Evolutionary conservation across 2,329 filamentous ascomycete species (phyloP).

Genomic region (Zarea fungicola): DNA sequence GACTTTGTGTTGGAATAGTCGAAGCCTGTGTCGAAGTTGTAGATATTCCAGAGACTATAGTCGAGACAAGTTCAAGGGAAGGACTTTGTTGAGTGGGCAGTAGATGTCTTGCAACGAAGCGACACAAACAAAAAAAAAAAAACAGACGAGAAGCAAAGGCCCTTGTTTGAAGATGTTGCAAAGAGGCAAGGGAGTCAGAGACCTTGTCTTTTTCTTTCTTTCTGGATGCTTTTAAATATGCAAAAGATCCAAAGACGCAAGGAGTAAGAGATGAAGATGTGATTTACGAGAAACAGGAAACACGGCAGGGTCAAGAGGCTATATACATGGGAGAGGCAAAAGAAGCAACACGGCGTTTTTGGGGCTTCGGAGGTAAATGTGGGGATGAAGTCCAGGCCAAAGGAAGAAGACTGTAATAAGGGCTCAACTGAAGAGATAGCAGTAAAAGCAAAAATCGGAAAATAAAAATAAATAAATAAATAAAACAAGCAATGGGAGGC

Average conservation of each 20-base stretch:
- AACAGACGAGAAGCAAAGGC: too few species aligned
- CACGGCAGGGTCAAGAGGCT: slow-evolving; percentile 7
- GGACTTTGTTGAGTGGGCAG: not conserved
- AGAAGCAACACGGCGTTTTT: slow-evolving; percentile 7
- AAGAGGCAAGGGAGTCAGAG: not conserved
- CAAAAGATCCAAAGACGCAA: not conserved
- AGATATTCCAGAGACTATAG: not conserved
- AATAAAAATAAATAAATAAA: slow-evolving; percentile 1
- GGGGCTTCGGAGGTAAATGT: slow-evolving; percentile 6
- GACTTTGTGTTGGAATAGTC: not conserved
- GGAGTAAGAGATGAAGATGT: slow-evolving; percentile 3
- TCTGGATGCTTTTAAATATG: too few species aligned
- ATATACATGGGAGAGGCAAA: slow-evolving; percentile 10
- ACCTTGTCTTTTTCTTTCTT: too few species aligned
- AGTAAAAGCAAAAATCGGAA: slow-evolving; percentile 4
- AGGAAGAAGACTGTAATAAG: slow-evolving; percentile 3
- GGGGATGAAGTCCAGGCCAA: slow-evolving; percentile 11
- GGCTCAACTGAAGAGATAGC: not conserved
- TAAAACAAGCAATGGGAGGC: not conserved
- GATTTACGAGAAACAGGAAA: slow-evolving; percentile 2
- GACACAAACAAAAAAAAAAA: not conserved
- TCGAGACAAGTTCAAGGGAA: slow-evolving; percentile 3
- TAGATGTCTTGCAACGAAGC: slow-evolving; percentile 5
- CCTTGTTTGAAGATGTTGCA: slow-evolving; percentile 1
- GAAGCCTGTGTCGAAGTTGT: not conserved